Percentiles rank a stretch among this genome's conserved stretches.
Evolutionary conservation across 352 stramenopile species (phyloP).

Genomic region (Pelagophyceae sp.): DNA sequence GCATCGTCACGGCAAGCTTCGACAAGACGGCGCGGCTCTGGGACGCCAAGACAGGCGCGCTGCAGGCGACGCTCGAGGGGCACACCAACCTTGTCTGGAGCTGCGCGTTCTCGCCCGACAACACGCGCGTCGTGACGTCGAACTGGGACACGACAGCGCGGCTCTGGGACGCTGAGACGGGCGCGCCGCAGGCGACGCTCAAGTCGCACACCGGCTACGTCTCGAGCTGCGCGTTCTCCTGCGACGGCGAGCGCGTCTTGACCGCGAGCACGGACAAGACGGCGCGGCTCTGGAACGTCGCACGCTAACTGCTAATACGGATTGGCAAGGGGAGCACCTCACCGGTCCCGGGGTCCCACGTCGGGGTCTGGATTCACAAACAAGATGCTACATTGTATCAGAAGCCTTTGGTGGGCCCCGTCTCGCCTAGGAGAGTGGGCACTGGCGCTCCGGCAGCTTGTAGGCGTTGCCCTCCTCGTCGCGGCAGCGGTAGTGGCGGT

Average conservation of each 20-base stretch:
- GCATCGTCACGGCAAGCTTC: background rate
- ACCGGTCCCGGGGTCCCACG: too few relatives aligned
- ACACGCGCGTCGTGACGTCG: background rate
- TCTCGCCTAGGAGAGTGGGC: background rate
- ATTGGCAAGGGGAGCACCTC: too few relatives aligned
- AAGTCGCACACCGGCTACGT: background rate
- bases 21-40: background rate
- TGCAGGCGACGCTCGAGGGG: background rate
- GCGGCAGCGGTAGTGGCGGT: background rate
- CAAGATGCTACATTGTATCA: too few relatives aligned
- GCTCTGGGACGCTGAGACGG: background rate
- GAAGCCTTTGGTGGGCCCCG: too few relatives aligned
- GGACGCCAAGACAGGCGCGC: background rate
- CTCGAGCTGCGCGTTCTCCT: background rate
- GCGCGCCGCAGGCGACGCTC: background rate
- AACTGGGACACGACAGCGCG: background rate
- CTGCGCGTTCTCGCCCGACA: background rate
- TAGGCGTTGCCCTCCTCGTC: background rate
- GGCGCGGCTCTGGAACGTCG: background rate
- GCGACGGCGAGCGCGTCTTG: background rate
- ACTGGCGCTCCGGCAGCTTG: background rate
- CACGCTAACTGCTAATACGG: too few relatives aligned
- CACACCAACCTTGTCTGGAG: background rate
- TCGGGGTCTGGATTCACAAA: too few relatives aligned
- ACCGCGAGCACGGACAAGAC: background rate